Percentiles rank a stretch among this genome's conserved stretches.
Evolutionary conservation across 768 basidiomycete genomes (phyloP).

Genomic region (Boletus rubescentipes): DNA sequence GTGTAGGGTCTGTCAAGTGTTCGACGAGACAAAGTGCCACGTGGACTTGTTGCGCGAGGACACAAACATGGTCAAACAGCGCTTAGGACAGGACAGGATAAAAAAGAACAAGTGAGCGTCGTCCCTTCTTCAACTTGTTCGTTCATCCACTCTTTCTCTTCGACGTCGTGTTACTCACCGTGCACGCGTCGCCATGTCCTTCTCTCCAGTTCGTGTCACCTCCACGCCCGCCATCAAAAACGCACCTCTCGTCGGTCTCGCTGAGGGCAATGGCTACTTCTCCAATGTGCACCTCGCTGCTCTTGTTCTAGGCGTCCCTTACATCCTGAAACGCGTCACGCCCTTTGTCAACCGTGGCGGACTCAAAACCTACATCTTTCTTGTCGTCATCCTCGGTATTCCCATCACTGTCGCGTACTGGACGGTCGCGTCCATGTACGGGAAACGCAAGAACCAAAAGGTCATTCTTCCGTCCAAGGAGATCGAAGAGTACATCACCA

Average conservation of each 20-base stretch:
- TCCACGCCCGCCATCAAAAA: constrained; percentile 78
- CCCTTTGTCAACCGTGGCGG: constrained; percentile 84
- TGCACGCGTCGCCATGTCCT: constrained; percentile 36
- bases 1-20: too few relatives aligned
- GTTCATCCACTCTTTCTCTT: constrained; percentile 19
- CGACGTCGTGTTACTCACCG: constrained; percentile 4
- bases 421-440: constrained; percentile 82
- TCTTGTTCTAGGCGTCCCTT: constrained; percentile 78
- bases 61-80: constrained; percentile 22
- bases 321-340: constrained; percentile 75
- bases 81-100: constrained; percentile 9
- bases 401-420: constrained; percentile 88
- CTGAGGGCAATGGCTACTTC: constrained; percentile 85
- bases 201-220: constrained; percentile 58
- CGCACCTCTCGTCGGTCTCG: constrained; percentile 77
- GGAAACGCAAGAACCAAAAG: constrained; percentile 80
- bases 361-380: constrained; percentile 81
- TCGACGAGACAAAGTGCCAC: background rate
- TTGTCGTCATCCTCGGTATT: constrained; percentile 68
- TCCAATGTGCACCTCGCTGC: constrained; percentile 77
- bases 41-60: background rate
- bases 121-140: constrained; percentile 6
- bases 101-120: constrained; percentile 10
- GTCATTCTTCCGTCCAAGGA: constrained; percentile 80
- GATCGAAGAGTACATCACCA: constrained; percentile 87